Base-by-base conservation (phyloP, 371 early-diverging fungal genomes). In the Mitosporidium daphniae region DNA sequence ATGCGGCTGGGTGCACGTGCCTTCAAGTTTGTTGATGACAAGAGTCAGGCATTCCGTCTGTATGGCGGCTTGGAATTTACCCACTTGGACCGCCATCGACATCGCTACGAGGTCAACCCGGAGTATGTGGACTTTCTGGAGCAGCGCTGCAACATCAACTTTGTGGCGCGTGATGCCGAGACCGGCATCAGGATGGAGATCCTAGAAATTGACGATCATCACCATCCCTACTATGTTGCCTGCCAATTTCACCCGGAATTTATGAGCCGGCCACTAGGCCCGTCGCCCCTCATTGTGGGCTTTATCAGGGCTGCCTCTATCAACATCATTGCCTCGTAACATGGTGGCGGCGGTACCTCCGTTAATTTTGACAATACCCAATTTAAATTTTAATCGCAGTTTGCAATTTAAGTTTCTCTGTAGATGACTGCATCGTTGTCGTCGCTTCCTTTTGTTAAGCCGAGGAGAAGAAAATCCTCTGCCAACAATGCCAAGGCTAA, bases 161-260 rank as follows among this genome's bases (percentile, higher is more conserved):
- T 91, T 48, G 59, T 91, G 23, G 97, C 84, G 33, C 56, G 62
- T 29, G 80, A 82, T 28, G n/a, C n/a, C n/a, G 75, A 75, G 32
- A 62, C 62, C 21, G 77, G 72, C 13, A 58, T 74, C 38, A 69
- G 89, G 30, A 89, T 93, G 73, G 89, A 91, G 46, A 72, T 86
- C 30, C 45, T 91, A 16, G 91, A 91, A 53, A 38, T 77, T 21
- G 24, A 40, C 17, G 33, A 40, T 8, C 52, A 48, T 21, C 62
- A 59, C 30, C 93, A 95, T 45, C 78, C 80, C 4, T 98, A 62
- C 54, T 91, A 64, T 48, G 64, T 94, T 24, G 97, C 68, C 22
- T 67, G 66, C 20, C 99, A 98, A 55, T 95, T 65, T 47, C 99
- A 98, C 35, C 99, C 99, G 15, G 99, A 98, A 50, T 84, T 86